These are phyloP conservation scores for Camelina laxa DNA, from an alignment of 345 rosid species.

Conservation along the genomic window DNA sequence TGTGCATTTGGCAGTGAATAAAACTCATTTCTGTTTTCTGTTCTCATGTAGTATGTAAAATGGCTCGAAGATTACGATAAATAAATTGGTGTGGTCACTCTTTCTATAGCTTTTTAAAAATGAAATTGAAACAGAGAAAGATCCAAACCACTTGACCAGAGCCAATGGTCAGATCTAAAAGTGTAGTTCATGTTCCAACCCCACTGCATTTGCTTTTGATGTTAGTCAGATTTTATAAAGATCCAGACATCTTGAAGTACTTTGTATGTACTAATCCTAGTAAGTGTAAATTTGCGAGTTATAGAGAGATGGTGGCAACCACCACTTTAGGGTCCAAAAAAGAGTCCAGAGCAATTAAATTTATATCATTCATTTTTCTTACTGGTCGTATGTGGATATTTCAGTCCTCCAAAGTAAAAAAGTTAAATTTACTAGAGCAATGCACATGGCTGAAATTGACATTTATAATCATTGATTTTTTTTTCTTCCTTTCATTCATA, in stretches of 20 bases:
- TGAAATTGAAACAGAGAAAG: conserved; percentile 2
- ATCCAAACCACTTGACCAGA: background rate
- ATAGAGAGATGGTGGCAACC: background rate
- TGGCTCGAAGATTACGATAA: background rate
- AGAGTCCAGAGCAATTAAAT: background rate
- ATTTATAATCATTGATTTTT: background rate
- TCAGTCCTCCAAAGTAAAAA: background rate
- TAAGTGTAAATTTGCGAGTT: background rate
- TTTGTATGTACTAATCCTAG: background rate
- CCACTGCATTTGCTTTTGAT: background rate
- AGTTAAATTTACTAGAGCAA: background rate
- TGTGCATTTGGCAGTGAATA: conserved; percentile 33
- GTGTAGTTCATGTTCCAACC: background rate
- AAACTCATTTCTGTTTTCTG: conserved; percentile 2
- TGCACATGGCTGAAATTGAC: conserved; percentile 4
- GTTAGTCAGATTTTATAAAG: background rate
- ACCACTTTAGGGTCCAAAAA: background rate
- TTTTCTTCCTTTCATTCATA: background rate
- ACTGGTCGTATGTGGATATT: background rate
- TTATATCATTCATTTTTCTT: background rate
- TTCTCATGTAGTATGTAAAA: conserved; percentile 1
- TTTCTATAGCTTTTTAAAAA: background rate
- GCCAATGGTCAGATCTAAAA: background rate
- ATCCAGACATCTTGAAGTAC: background rate
- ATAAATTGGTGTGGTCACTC: conserved; percentile 9